Evolutionary conservation across 2,329 filamentous ascomycete genomes (phyloP), one percentile per base, ranked within the genome.

Genomic region (Sporothrix protearum): DNA sequence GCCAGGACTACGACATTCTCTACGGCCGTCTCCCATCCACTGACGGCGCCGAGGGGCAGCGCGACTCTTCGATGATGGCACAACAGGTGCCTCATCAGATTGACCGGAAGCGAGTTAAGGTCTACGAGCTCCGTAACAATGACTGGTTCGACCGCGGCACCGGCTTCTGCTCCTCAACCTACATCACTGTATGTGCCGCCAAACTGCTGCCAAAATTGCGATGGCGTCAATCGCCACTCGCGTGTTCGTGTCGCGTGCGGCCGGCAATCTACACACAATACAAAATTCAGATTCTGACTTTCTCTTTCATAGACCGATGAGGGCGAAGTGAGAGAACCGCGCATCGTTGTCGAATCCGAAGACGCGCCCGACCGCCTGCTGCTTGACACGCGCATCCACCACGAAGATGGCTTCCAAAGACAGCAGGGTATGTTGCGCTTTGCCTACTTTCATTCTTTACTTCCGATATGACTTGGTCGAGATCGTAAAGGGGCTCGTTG

Each of bases 111-210:
- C 87, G 96, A 86, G 96, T 98, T 82, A 99, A 99, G 86, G 96
- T 99, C 80, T 99, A 99, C 82, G 96, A 98, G 85, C 88, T 99
- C 78, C 93, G 93, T 81, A 94, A 97, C 83, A 97, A 97, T 86
- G 96, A 98, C 88, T 99, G 96, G 96, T 97, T 95, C 80, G 96
- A 99, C 83, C 88, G 95, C 78, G 96, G 96, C 75, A 99, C 96
- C 64, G 96, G 96, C 74, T 97, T 97, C 81, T 98, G 96, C 81
- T 92, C 89, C 73, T 94, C 94, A 64, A 87, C 89, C 75, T 88
- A 92, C 75, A 83, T 90, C 75, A 87, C 89, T 80, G 92, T 96
- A 88, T 80, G 91, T 80, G 33, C 22, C n/a, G 49, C 3, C 49
- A 22, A 36, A 36, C 4, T 36, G 33, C 33, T 36, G 33, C 33